Base-by-base conservation (phyloP, 1,284 basidiomycete species). In the Grifola frondosa region DNA sequence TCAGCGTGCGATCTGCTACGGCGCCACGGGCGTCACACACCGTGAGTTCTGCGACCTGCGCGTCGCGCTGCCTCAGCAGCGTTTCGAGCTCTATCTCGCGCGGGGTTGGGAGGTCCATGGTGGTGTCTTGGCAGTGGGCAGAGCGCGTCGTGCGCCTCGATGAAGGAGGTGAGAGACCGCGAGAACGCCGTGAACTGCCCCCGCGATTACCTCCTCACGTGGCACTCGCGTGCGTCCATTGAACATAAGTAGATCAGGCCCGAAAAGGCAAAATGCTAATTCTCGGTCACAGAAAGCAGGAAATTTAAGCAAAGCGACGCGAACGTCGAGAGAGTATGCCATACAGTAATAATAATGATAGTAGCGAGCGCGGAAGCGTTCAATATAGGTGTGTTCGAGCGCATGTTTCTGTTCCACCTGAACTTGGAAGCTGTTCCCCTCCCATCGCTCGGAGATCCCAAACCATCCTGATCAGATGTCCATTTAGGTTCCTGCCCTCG, bases 11-110 rank as follows among this genome's bases (percentile, higher is more conserved):
- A 44, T 40, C 44, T 26, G 45, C 34, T 28, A 43, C 40, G 28
- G 25, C 21, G 32, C 15, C 23, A 20, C 21, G 34, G 25, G 30
- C 22, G 24, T 44, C 44, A 69, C 82, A 64, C 65, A 88, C 88
- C 49, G 74, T 82, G 47, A 90, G 75, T 57, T 83, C 76, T 38
- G 74, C 68, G 44, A 89, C 66, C 58, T 88, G 84, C 42, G 70
- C 69, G 64, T 90, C 86, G 55, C 84, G 76, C 61, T 82, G 74
- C 53, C 85, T 74, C 15, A 91, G 68, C 9, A 85, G 70, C 31
- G 77, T 75, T 65, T 91, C 88, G 30, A 91, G 78, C 61, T 90
- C 85, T 48, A 88, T 69, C 65, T 89, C 86, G 62, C 88, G 74
- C 44, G 78, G 66, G 26, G 81, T 76, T 17, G 88, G 88, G 34